A percentile compares a stretch with the other conserved stretches of the same genome.
Evolutionary conservation across 306 rosid genomes (phyloP).

Genomic region (Castanospermum australe): DNA sequence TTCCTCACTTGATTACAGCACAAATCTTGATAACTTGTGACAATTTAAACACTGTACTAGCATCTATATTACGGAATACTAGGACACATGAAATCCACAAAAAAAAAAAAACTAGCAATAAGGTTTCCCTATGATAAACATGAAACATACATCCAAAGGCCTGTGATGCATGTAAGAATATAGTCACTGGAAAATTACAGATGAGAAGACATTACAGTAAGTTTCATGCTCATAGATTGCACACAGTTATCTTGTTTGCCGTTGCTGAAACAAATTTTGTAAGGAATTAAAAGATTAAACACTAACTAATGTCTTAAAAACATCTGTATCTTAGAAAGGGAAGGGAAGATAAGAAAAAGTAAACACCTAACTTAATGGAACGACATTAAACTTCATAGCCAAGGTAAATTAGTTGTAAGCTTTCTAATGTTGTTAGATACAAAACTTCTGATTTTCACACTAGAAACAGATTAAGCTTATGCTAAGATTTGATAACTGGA

Average conservation of each 20-base stretch:
- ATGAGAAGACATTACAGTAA: too few species aligned
- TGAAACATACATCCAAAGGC: not conserved
- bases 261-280: too few species aligned
- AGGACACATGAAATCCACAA: not conserved
- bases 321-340: not conserved
- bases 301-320: not conserved
- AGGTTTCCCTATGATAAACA: not conserved
- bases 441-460: not conserved
- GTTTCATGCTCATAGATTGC: not conserved
- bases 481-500: not conserved
- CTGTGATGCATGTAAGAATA: not conserved
- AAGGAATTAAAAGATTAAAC: not conserved
- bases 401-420: not conserved
- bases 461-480: conserved; percentile 4
- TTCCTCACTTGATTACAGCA: conserved; percentile 49
- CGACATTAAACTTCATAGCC: not conserved
- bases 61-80: not conserved
- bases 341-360: not conserved
- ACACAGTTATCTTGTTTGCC: not conserved
- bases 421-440: not conserved
- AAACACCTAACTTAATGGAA: not conserved
- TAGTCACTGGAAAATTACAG: not conserved
- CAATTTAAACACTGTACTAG: not conserved
- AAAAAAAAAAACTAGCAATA: not conserved
- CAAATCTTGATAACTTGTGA: conserved; percentile 8